Evolutionary conservation across 306 rosid species (phyloP).

Genomic region (Citrullus colocynthis): DNA sequence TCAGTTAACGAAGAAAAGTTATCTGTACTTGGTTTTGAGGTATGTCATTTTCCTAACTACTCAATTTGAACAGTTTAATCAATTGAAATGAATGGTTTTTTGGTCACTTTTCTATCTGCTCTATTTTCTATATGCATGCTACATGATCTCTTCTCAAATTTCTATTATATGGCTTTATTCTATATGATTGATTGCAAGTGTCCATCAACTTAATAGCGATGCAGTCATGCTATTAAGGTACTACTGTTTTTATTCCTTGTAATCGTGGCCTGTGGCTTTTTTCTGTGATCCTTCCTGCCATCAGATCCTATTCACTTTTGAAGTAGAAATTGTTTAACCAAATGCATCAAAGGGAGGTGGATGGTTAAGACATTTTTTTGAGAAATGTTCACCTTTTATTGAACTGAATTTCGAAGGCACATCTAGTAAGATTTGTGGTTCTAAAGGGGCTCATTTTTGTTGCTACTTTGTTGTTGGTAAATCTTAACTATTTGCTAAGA

Average conservation of each 20-base stretch:
- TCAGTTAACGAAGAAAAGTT: slow-evolving; percentile 62
- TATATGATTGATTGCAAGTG: not conserved
- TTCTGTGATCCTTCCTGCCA: not conserved
- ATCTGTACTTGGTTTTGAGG: slow-evolving; percentile 76
- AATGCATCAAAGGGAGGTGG: too few species aligned
- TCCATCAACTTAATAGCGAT: not conserved
- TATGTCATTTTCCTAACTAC: slow-evolving; percentile 9
- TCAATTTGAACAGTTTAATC: not conserved
- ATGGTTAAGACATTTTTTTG: not conserved
- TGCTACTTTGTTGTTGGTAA: not conserved
- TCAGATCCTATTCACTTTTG: not conserved
- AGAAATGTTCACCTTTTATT: not conserved
- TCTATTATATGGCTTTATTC: not conserved
- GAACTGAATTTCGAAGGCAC: not conserved
- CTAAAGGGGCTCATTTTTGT: not conserved
- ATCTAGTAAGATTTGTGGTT: not conserved
- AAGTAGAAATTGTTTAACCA: not conserved
- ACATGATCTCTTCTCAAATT: not conserved
- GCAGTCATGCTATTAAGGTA: not conserved
- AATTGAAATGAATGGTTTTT: not conserved
- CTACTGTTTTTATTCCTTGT: not conserved
- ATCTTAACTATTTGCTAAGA: not conserved
- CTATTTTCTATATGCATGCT: not conserved
- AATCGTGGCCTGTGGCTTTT: not conserved
- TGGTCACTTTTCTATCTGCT: not conserved